Percentiles rank a stretch among this genome's conserved stretches.
Conservation (phyloP, 495 filamentous ascomycete species). For the Penicillium macrosclerotiorum region DNA sequence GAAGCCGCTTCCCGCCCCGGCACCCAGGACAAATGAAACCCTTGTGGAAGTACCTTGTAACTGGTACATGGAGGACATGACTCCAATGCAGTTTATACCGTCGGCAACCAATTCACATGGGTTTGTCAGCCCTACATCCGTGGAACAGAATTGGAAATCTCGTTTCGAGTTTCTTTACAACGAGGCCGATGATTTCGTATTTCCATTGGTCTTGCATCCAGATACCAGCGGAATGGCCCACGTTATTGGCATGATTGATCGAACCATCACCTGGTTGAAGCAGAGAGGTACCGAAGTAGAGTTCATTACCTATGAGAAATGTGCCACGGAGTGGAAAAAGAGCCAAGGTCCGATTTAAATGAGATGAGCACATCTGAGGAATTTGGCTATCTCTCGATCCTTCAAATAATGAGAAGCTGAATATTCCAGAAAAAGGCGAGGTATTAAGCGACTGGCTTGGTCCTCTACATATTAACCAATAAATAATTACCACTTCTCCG, state of each 20-base stretch:
- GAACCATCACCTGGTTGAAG: constrained; percentile 53
- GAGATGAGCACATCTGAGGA: too few relatives aligned
- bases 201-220: constrained; percentile 55
- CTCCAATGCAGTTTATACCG: constrained; percentile 52
- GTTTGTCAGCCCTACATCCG: constrained; percentile 48
- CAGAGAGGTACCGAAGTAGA: constrained; percentile 45
- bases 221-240: constrained; percentile 63
- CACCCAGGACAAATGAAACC: constrained; percentile 25
- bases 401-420: too few relatives aligned
- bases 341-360: too few relatives aligned
- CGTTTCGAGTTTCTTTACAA: constrained; percentile 46
- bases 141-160: constrained; percentile 57
- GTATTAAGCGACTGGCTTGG: too few relatives aligned
- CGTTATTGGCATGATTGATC: constrained; percentile 59
- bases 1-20: constrained; percentile 43
- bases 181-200: constrained; percentile 39
- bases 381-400: too few relatives aligned
- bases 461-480: too few relatives aligned
- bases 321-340: constrained; percentile 15
- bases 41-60: constrained; percentile 55
- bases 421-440: too few relatives aligned
- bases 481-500: too few relatives aligned
- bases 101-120: constrained; percentile 51
- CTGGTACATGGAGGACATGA: constrained; percentile 60
- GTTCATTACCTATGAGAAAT: constrained; percentile 24